phyloP scores from a whole-genome alignment of 1,284 basidiomycete species.

The Inonotus obliquus region DNA sequence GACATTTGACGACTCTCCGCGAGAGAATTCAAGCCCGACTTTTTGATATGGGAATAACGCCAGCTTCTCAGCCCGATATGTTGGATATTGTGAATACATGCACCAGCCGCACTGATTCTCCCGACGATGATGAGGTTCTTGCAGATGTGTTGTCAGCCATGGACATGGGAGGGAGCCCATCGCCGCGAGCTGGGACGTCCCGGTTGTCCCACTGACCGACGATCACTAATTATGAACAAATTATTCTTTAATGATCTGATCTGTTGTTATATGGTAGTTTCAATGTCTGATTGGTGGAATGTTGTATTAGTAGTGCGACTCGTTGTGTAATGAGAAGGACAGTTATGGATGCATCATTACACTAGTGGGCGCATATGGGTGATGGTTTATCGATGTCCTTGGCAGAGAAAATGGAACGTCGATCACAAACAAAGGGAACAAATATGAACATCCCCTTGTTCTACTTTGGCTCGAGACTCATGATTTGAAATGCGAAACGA shows the following conservation, averaged over 20 bases:
- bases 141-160: slow-evolving; percentile 60
- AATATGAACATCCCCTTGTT: neutral
- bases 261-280: too few relatives aligned
- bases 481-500: too few relatives aligned
- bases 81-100: slow-evolving; percentile 46
- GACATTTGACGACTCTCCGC: slow-evolving; percentile 17
- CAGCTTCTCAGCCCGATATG: slow-evolving; percentile 48
- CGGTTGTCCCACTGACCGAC: slow-evolving; percentile 22
- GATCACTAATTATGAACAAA: neutral
- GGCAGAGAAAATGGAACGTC: neutral
- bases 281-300: too few relatives aligned
- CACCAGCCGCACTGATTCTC: slow-evolving; percentile 37
- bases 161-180: slow-evolving; percentile 10
- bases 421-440: neutral
- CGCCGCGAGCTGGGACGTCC: slow-evolving; percentile 30
- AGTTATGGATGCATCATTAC: neutral
- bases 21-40: slow-evolving; percentile 18
- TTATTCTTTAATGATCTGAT: too few relatives aligned
- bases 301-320: neutral
- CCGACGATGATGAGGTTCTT: slow-evolving; percentile 56
- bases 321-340: neutral
- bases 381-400: neutral
- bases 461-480: too few relatives aligned
- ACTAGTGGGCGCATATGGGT: slow-evolving; percentile 3
- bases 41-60: slow-evolving; percentile 67